Evolutionary conservation across 768 basidiomycete species (phyloP).

Genomic region (Tylopilus rubrobrunneus): DNA sequence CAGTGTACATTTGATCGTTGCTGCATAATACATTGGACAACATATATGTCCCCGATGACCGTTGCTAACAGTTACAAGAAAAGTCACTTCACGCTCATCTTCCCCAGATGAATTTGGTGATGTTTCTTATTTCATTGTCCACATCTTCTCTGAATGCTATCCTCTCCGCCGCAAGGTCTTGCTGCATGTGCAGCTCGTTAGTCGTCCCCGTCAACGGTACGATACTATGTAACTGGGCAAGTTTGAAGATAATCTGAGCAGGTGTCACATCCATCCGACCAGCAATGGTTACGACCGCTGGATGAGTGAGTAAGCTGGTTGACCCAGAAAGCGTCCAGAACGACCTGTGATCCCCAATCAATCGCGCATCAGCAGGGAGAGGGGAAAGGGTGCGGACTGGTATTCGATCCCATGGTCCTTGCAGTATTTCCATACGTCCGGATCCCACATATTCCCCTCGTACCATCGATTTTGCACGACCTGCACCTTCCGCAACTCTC

Average conservation of each 20-base stretch:
- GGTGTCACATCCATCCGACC: constrained; percentile 48
- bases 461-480: constrained; percentile 87
- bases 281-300: constrained; percentile 42
- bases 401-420: constrained; percentile 60
- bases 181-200: constrained; percentile 59
- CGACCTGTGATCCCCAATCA: constrained; percentile 42
- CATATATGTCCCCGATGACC: constrained; percentile 1
- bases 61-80: not conserved
- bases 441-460: constrained; percentile 76
- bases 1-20: not conserved
- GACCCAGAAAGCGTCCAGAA: constrained; percentile 89
- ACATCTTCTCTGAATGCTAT: constrained; percentile 34
- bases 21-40: not conserved
- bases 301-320: constrained; percentile 53
- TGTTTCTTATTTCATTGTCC: constrained; percentile 19
- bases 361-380: not conserved
- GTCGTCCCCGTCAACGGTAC: constrained; percentile 77
- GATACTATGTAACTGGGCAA: constrained; percentile 64
- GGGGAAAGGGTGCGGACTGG: constrained; percentile 45
- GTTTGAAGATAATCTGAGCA: constrained; percentile 63
- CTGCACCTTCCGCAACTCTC: constrained; percentile 53
- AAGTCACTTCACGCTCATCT: constrained; percentile 9
- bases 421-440: constrained; percentile 61
- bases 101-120: constrained; percentile 30
- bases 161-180: constrained; percentile 50